Percentiles rank a stretch among this genome's conserved stretches.
Conservation (phyloP, 1,284 basidiomycete species). For the Ceratobasidium theobromae region DNA sequence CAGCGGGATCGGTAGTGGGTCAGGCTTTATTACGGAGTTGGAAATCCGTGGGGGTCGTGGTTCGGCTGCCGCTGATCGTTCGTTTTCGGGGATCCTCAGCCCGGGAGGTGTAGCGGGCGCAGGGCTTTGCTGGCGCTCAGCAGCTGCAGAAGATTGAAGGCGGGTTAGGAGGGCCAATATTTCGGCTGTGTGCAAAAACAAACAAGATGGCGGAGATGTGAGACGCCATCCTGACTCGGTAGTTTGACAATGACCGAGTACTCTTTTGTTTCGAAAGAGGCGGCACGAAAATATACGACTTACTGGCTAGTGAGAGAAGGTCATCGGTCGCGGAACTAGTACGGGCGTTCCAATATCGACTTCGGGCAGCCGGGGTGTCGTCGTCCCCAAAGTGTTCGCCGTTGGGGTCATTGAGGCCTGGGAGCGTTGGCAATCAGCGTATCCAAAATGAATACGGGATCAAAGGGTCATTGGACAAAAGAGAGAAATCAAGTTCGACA, state of each 20-base stretch:
- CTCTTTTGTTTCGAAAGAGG: background rate
- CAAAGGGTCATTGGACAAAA: no score
- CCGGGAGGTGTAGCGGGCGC: conserved; percentile 13
- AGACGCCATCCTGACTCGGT: conserved; percentile 1
- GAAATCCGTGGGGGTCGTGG: background rate
- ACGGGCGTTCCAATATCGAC: conserved; percentile 24
- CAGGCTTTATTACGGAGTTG: background rate
- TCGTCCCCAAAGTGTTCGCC: conserved; percentile 7
- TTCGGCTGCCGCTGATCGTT: background rate
- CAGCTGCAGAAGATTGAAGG: conserved; percentile 28
- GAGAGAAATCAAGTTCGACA: no score
- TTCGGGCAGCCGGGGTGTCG: conserved; percentile 8
- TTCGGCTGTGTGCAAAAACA: conserved; percentile 12
- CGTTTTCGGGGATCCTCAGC: background rate
- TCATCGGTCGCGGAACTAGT: conserved; percentile 13
- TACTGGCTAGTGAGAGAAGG: conserved; percentile 22
- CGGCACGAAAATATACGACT: background rate
- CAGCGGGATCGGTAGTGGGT: conserved; percentile 21
- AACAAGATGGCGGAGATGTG: conserved; percentile 14
- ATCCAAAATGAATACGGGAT: conserved; percentile 4
- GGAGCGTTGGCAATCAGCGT: background rate
- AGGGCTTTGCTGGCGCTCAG: conserved; percentile 6
- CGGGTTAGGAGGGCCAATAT: conserved; percentile 31
- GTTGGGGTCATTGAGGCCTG: conserved; percentile 19
- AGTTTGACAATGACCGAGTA: background rate